Evolutionary conservation across 306 rosid genomes (phyloP).

Genomic region (Senna tora): DNA sequence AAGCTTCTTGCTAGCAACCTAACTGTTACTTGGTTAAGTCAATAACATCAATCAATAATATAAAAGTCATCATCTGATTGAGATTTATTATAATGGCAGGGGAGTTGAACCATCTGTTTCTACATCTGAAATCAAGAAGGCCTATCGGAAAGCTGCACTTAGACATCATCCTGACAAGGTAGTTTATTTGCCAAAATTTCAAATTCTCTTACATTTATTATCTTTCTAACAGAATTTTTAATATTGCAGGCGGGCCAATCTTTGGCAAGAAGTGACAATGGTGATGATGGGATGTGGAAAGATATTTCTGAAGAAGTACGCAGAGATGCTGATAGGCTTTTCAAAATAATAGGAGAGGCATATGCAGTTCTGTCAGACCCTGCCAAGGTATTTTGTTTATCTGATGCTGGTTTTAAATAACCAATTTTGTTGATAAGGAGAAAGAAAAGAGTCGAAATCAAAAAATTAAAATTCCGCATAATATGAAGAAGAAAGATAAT

Average conservation of each 20-base stretch:
- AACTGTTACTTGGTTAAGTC: constrained; percentile 27
- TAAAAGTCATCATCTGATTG: constrained; percentile 38
- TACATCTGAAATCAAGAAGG: constrained; percentile 88
- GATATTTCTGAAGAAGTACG: constrained; percentile 78
- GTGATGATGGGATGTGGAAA: constrained; percentile 80
- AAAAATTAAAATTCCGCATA: not conserved
- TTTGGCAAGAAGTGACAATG: constrained; percentile 76
- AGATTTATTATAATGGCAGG: constrained; percentile 57
- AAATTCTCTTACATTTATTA: constrained; percentile 8
- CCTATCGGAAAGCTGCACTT: constrained; percentile 98
- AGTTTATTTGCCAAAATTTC: constrained; percentile 24
- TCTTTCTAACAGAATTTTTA: constrained; percentile 38
- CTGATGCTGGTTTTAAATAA: not conserved
- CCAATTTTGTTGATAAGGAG: constrained; percentile 1
- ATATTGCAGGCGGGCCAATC: constrained; percentile 78
- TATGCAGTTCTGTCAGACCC: constrained; percentile 85
- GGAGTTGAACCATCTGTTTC: constrained; percentile 87
- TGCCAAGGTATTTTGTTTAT: constrained; percentile 62
- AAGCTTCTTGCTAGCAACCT: constrained; percentile 11
- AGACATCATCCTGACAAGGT: constrained; percentile 99
- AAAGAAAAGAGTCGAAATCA: constrained; percentile 2
- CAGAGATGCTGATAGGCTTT: constrained; percentile 78
- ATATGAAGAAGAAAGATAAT: not conserved
- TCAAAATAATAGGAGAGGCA: constrained; percentile 91
- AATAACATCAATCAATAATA: constrained; percentile 27